Evolutionary conservation across 2,329 filamentous ascomycete genomes (phyloP), one percentile per base, ranked within the genome.

Genomic region (Trichoderma sp.): DNA sequence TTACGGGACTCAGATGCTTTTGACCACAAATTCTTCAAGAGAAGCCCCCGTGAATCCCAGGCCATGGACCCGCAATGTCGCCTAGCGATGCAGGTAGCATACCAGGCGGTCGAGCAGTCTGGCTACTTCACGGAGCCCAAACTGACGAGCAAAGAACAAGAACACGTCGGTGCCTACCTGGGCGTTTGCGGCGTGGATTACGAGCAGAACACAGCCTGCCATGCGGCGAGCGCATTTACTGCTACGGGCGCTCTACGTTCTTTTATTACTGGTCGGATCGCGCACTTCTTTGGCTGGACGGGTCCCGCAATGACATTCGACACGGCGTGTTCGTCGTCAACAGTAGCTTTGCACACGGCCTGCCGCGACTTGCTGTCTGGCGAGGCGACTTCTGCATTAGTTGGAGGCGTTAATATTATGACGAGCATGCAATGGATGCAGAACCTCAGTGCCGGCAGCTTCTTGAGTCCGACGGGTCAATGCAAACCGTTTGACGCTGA

Each of bases 121-220:
- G 45, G 45, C n/a, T 53, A 53, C n/a, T 53, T 53, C 45, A 53
- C 45, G 18, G 45, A 53, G n/a, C n/a, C 45, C n/a, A 53, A 53
- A 0, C 12, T 21, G 11, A 53, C 45, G 4, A 53, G 45, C 45
- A 53, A 53, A 21, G 45, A 53, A 53, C 45, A 21, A 53, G 45
- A 53, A 21, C 45, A 53, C n/a, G 11, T 53, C 45, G 45, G 45
- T 12, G 11, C 8, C 9, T 53, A 53, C n/a, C n/a, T 53, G 45
- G 45, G 45, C 45, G 45, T 53, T n/a, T 53, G 45, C n/a, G 45
- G 45, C 9, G 45, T 53, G 0, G 45, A 53, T 21, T 53, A 53
- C n/a, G 45, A 53, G 45, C 45, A 53, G 9, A 53, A 53, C 45
- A 53, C 45, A 4, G n/a, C 45, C 45, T 53, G 45, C 3, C 45